Conservation (phyloP, 768 basidiomycete genomes). For the Boletus reticuloceps region DNA sequence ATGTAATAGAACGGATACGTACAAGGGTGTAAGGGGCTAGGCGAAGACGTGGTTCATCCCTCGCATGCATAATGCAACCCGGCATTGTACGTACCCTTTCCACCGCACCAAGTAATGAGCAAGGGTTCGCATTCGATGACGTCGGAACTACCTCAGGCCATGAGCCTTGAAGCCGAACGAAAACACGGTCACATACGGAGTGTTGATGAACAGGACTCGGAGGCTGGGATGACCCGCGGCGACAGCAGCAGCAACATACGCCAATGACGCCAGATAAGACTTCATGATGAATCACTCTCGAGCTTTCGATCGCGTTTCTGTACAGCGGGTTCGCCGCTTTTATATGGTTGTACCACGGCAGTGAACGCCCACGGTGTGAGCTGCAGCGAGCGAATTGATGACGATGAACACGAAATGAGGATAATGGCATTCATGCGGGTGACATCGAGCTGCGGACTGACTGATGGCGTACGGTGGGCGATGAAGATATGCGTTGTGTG, state of each 20-base stretch:
- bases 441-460: not conserved
- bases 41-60: not conserved
- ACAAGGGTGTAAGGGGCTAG: conserved; percentile 53
- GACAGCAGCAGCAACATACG: not conserved
- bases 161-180: not conserved
- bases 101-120: not conserved
- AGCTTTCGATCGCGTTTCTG: not conserved
- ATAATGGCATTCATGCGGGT: not conserved
- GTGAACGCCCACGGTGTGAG: not conserved
- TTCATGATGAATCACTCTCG: not conserved
- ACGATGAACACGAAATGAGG: not conserved
- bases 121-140: not conserved
- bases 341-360: not conserved
- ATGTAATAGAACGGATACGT: conserved; percentile 21
- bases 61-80: too few relatives aligned
- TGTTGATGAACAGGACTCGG: not conserved
- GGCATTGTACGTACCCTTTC: not conserved
- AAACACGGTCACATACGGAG: not conserved
- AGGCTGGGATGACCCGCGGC: not conserved
- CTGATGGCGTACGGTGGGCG: not conserved
- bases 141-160: not conserved
- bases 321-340: not conserved
- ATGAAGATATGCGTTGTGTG: not conserved
- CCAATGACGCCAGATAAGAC: not conserved
- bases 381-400: not conserved